These are phyloP conservation scores for Penicillium turbatum DNA, from an alignment of 495 filamentous ascomycete genomes.

Conservation along the genomic window DNA sequence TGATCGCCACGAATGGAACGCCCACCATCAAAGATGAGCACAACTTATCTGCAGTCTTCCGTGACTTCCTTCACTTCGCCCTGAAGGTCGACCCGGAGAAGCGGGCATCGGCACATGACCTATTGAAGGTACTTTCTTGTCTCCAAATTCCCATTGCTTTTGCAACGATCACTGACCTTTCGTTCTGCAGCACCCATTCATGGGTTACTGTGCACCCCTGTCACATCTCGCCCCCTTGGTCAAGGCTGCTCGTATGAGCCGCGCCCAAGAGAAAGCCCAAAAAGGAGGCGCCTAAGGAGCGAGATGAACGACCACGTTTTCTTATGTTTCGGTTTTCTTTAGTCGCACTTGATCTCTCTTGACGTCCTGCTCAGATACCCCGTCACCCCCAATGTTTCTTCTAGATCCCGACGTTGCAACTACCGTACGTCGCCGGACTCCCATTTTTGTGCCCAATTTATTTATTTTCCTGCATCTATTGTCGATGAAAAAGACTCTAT, in stretches of 20 bases:
- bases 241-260: slow-evolving; percentile 72
- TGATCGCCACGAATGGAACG: slow-evolving; percentile 97
- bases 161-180: slow-evolving; percentile 24
- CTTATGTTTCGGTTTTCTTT: slow-evolving; percentile 19
- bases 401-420: slow-evolving; percentile 29
- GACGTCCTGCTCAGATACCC: slow-evolving; percentile 43
- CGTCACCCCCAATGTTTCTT: slow-evolving; percentile 35
- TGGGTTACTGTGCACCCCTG: slow-evolving; percentile 68
- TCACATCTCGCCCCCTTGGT: slow-evolving; percentile 79
- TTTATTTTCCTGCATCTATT: slow-evolving; percentile 17
- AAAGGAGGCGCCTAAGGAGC: slow-evolving; percentile 51
- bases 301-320: slow-evolving; percentile 23
- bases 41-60: slow-evolving; percentile 71
- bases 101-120: slow-evolving; percentile 87
- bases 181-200: slow-evolving; percentile 76
- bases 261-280: slow-evolving; percentile 77
- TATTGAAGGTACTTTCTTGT: slow-evolving; percentile 67
- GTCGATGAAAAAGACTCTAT: slow-evolving; percentile 25
- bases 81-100: slow-evolving; percentile 96
- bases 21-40: slow-evolving; percentile 93
- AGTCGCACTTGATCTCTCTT: slow-evolving; percentile 29
- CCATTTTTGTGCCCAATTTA: slow-evolving; percentile 17
- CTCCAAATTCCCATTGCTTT: slow-evolving; percentile 1
- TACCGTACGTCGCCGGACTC: slow-evolving; percentile 15
- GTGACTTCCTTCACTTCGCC: slow-evolving; percentile 84